phyloP scores from a whole-genome alignment of 169 alveolate species.

The Neospora caninum region DNA sequence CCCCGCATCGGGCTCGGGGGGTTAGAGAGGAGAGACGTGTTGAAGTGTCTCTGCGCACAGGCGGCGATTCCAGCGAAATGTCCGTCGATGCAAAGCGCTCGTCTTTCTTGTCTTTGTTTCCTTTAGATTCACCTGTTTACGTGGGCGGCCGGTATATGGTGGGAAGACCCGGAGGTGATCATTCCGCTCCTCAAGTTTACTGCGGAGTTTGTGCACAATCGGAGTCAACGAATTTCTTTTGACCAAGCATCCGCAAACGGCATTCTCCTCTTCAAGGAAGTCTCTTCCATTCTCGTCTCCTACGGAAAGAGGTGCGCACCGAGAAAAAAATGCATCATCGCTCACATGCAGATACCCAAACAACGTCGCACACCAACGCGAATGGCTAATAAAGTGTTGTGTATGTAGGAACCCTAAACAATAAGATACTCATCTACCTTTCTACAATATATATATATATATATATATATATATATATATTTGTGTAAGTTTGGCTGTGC shows the following conservation, averaged over 20 bases:
- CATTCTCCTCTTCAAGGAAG: conserved; percentile 89
- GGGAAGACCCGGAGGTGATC: conserved; percentile 91
- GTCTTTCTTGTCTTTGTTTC: not conserved
- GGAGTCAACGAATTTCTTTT: conserved; percentile 90
- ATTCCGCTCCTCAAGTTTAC: conserved; percentile 91
- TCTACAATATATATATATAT: not conserved
- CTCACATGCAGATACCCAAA: not conserved
- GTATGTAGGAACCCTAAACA: too few species aligned
- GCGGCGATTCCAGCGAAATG: too few species aligned
- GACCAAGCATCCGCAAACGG: conserved; percentile 94
- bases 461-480: too few species aligned
- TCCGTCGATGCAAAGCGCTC: not conserved
- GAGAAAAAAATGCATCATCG: too few species aligned
- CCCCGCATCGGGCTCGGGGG: too few species aligned
- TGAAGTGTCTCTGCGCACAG: too few species aligned
- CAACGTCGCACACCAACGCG: not conserved
- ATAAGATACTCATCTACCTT: too few species aligned
- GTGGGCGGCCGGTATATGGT: conserved; percentile 87
- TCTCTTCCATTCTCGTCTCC: conserved; percentile 80
- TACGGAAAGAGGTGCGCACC: conserved; percentile 64
- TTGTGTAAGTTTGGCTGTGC: not conserved
- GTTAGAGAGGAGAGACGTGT: too few species aligned
- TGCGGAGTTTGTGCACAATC: conserved; percentile 77
- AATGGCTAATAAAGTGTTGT: too few species aligned
- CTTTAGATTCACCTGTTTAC: conserved; percentile 76